phyloP scores from a whole-genome alignment of 179 eudicot species.

The Spinacia oleracea region DNA sequence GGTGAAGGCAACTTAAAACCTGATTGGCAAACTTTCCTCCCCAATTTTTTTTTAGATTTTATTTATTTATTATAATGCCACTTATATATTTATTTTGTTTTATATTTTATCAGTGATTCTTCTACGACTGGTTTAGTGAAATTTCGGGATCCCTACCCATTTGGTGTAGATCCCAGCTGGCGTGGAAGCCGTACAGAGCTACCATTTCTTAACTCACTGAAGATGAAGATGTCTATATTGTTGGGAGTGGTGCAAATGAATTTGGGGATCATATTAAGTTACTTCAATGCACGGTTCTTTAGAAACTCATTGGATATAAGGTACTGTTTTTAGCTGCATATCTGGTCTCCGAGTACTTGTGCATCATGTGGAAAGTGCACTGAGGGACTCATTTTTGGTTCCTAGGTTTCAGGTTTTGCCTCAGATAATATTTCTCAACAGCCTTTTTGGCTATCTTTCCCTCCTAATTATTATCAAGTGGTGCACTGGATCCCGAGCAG shows the following conservation, averaged over 20 bases:
- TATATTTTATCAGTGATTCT: conserved; percentile 62
- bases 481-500: conserved; percentile 97
- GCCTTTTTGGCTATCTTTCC: conserved; percentile 98
- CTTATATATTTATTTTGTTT: conserved; percentile 20
- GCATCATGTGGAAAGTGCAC: background rate
- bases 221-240: conserved; percentile 99
- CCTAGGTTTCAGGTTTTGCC: conserved; percentile 92
- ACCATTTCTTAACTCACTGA: conserved; percentile 89
- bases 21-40: background rate
- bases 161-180: conserved; percentile 99
- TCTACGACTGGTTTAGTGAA: conserved; percentile 69
- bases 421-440: conserved; percentile 91
- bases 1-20: background rate
- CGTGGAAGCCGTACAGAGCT: conserved; percentile 97
- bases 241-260: conserved; percentile 92
- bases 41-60: background rate
- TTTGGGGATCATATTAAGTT: conserved; percentile 82
- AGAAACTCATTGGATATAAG: conserved; percentile 73
- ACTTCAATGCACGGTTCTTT: conserved; percentile 89
- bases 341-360: conserved; percentile 6
- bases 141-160: conserved; percentile 84
- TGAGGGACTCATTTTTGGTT: conserved; percentile 26
- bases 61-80: background rate
- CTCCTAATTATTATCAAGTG: conserved; percentile 85
- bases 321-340: conserved; percentile 41